phyloP scores from a whole-genome alignment of 345 rosid genomes.

The Salix dunnii region DNA sequence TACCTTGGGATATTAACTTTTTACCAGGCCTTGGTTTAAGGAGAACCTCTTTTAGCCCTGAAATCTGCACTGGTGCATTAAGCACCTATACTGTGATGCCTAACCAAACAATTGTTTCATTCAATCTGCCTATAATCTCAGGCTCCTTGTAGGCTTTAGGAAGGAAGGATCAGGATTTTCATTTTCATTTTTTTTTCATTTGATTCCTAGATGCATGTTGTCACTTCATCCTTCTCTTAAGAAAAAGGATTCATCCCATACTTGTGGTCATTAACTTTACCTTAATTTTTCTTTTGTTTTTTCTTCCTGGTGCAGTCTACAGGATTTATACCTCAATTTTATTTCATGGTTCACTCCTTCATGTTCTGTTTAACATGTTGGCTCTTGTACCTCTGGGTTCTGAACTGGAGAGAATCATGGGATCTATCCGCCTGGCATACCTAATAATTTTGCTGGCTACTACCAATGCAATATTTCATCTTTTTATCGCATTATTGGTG shows the following conservation, averaged over 20 bases:
- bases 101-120: no score
- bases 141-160: no score
- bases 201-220: not conserved
- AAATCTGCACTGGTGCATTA: no score
- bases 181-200: not conserved
- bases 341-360: slow-evolving; percentile 89
- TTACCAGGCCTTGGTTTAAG: no score
- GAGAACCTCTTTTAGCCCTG: no score
- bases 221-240: not conserved
- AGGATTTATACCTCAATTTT: slow-evolving; percentile 71
- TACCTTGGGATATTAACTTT: no score
- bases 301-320: slow-evolving; percentile 56
- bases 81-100: no score
- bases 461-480: slow-evolving; percentile 76
- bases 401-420: slow-evolving; percentile 95
- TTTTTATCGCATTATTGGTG: slow-evolving; percentile 60
- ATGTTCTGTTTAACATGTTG: slow-evolving; percentile 92
- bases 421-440: slow-evolving; percentile 80
- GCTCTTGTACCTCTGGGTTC: slow-evolving; percentile 96
- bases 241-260: not conserved
- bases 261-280: slow-evolving; percentile 7
- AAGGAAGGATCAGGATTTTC: not conserved
- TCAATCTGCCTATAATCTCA: no score
- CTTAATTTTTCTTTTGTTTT: not conserved
- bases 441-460: slow-evolving; percentile 70